phyloP scores from a whole-genome alignment of 352 stramenopile genomes.

The Pythium sukuiense region DNA sequence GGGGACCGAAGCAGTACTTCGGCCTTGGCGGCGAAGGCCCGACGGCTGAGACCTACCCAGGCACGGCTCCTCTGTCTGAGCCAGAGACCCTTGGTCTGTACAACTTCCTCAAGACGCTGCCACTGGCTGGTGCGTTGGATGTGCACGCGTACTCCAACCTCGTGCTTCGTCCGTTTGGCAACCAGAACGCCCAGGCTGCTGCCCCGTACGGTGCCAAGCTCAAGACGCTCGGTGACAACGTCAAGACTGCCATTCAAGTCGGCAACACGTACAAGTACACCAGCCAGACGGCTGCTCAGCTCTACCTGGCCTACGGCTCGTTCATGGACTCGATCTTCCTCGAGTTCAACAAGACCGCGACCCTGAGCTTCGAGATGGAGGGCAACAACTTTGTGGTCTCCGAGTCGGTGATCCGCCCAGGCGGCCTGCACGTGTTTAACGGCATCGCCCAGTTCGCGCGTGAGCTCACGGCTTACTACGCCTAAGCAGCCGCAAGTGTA shows the following conservation, averaged over 20 bases:
- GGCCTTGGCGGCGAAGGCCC: neutral
- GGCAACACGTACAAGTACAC: constrained; percentile 1
- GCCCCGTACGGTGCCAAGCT: constrained; percentile 28
- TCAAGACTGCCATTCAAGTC: constrained; percentile 3
- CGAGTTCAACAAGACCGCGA: neutral
- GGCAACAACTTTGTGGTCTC: neutral
- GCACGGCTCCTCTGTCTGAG: neutral
- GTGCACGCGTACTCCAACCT: neutral
- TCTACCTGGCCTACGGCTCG: neutral
- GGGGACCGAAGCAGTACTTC: neutral
- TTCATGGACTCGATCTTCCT: neutral
- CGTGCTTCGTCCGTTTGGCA: constrained; percentile 26
- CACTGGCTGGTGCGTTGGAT: neutral
- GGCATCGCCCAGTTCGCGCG: constrained; percentile 20
- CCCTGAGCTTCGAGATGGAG: constrained; percentile 2
- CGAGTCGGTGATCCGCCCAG: constrained; percentile 3
- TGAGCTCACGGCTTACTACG: neutral
- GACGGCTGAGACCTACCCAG: neutral
- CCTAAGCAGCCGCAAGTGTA: neutral
- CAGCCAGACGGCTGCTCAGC: constrained; percentile 10
- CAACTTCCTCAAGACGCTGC: neutral
- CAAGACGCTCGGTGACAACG: constrained; percentile 19
- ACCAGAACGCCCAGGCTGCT: constrained; percentile 7
- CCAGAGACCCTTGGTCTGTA: neutral
- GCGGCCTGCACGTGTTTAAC: constrained; percentile 1